These are phyloP conservation scores for Skeletonema grethae DNA, from an alignment of 108 stramenopile genomes.

Conservation along the genomic window DNA sequence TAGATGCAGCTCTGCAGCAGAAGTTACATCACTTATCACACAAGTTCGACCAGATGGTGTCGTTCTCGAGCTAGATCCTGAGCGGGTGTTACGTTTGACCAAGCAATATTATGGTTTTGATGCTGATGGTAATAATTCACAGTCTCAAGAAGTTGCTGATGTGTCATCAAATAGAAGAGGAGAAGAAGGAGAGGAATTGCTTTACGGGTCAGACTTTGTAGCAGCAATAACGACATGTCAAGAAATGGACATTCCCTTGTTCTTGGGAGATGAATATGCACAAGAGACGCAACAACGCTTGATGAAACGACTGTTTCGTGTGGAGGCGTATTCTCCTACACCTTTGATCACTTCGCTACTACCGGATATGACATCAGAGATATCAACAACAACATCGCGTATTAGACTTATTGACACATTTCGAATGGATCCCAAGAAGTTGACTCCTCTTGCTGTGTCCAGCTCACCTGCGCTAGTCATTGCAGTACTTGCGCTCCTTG, in stretches of 20 bases:
- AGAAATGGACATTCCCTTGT: slow-evolving; percentile 54
- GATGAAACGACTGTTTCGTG: slow-evolving; percentile 18
- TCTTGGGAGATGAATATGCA: slow-evolving; percentile 60
- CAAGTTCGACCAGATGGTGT: slow-evolving; percentile 55
- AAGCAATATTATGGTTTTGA: slow-evolving; percentile 43
- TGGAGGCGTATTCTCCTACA: slow-evolving; percentile 45
- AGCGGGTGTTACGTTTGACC: slow-evolving; percentile 55
- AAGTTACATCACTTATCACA: slow-evolving; percentile 50
- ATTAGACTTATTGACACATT: slow-evolving; percentile 50
- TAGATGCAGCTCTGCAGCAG: slow-evolving; percentile 50
- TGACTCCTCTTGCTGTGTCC: slow-evolving; percentile 46
- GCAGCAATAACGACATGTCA: slow-evolving; percentile 51
- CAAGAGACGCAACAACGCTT: slow-evolving; percentile 51
- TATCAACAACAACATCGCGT: not conserved
- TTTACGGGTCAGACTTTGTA: slow-evolving; percentile 59
- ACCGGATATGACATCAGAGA: not conserved
- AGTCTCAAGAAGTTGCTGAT: slow-evolving; percentile 1
- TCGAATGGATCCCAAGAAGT: slow-evolving; percentile 48
- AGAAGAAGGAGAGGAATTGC: slow-evolving; percentile 10
- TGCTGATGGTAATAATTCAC: not conserved
- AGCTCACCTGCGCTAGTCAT: slow-evolving; percentile 33
- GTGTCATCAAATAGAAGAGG: not conserved
- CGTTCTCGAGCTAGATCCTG: slow-evolving; percentile 60
- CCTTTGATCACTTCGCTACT: slow-evolving; percentile 32
- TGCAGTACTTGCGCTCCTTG: slow-evolving; percentile 27